Evolutionary conservation across 2,329 filamentous ascomycete species (phyloP).

Genomic region (Penicillium sp.): DNA sequence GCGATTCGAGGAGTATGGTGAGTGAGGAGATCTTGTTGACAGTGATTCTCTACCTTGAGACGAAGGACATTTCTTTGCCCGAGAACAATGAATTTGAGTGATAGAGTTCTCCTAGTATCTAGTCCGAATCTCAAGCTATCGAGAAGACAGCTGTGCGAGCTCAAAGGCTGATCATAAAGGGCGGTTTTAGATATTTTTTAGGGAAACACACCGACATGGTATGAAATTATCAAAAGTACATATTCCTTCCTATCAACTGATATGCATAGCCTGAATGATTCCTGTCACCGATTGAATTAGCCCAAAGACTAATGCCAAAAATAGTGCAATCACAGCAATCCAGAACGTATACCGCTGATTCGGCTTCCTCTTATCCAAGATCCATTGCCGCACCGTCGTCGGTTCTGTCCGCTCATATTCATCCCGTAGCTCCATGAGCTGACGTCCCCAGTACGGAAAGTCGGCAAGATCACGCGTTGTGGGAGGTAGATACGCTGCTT

Average conservation of each 20-base stretch:
- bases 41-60: not conserved
- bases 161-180: not conserved
- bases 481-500: slow-evolving; percentile 2
- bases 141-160: not conserved
- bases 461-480: slow-evolving; percentile 28
- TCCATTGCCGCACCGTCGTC: slow-evolving; percentile 34
- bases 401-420: slow-evolving; percentile 23
- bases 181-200: no score
- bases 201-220: no score
- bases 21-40: not conserved
- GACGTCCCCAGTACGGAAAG: slow-evolving; percentile 37
- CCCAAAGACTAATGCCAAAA: slow-evolving; percentile 36
- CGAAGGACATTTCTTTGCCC: no score
- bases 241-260: not conserved
- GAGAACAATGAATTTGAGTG: not conserved
- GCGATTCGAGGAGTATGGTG: not conserved
- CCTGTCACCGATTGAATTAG: slow-evolving; percentile 35
- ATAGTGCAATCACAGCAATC: slow-evolving; percentile 37
- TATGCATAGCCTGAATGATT: slow-evolving; percentile 30
- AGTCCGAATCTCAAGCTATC: not conserved
- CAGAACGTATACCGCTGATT: slow-evolving; percentile 31
- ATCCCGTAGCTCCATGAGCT: slow-evolving; percentile 34
- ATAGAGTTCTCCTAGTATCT: not conserved
- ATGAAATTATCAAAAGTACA: not conserved
- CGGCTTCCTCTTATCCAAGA: slow-evolving; percentile 36